Evolutionary conservation across 257 asterid species (phyloP).

Genomic region (Mitragyna speciosa): DNA sequence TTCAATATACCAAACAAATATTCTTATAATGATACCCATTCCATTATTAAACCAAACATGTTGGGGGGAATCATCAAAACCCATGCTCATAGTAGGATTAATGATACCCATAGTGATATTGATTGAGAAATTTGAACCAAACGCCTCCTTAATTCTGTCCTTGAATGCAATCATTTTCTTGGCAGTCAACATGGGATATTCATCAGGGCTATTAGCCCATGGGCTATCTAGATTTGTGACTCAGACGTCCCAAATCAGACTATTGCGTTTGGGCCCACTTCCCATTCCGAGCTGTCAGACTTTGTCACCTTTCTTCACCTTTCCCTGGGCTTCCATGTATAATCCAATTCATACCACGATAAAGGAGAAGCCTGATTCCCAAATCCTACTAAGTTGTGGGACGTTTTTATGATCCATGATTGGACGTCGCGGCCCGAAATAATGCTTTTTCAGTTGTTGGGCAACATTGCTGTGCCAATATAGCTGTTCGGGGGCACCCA

Average conservation of each 20-base stretch:
- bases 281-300: conserved; percentile 84
- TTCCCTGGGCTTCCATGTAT: conserved; percentile 72
- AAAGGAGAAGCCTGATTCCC: conserved; percentile 62
- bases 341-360: conserved; percentile 65
- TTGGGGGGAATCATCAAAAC: no score
- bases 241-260: conserved; percentile 62
- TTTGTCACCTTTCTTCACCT: conserved; percentile 57
- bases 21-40: no score
- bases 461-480: no score
- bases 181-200: conserved; percentile 31
- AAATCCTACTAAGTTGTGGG: conserved; percentile 55
- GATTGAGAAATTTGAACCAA: no score
- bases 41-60: no score
- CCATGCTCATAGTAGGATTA: no score
- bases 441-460: no score
- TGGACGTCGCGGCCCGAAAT: no score
- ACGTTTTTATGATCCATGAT: no score
- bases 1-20: no score
- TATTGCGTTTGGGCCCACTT: conserved; percentile 72
- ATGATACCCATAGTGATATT: no score
- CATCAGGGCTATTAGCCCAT: conserved; percentile 58
- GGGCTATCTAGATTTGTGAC: conserved; percentile 59
- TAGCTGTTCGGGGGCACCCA: no score
- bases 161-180: neutral
- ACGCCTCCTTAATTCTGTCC: neutral